Percentiles rank a stretch among this genome's conserved stretches.
Evolutionary conservation across 371 early-diverging fungal species (phyloP).

Genomic region (Edhazardia aedis): DNA sequence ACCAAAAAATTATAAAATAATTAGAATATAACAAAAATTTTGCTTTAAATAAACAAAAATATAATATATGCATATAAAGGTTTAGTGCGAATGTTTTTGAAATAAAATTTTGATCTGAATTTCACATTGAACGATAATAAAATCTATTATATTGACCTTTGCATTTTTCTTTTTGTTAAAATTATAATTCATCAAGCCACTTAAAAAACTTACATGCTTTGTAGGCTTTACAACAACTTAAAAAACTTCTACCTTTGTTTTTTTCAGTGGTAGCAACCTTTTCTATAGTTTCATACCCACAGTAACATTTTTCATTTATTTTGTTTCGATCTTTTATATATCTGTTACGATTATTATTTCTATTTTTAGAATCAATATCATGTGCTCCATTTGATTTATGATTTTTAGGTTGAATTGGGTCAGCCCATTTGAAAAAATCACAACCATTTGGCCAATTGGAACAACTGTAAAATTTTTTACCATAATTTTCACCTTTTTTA

Average conservation of each 20-base stretch:
- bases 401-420: background rate
- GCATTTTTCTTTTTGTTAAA: too few relatives aligned
- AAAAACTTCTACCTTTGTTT: constrained; percentile 39
- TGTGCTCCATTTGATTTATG: constrained; percentile 1
- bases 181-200: constrained; percentile 22
- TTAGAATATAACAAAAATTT: too few relatives aligned
- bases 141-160: too few relatives aligned
- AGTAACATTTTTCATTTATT: constrained; percentile 30
- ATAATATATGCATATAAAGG: too few relatives aligned
- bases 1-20: too few relatives aligned
- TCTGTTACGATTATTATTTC: background rate
- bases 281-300: constrained; percentile 29
- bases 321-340: background rate
- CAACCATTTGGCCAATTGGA: constrained; percentile 35
- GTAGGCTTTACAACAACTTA: constrained; percentile 42
- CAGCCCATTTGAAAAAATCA: constrained; percentile 38
- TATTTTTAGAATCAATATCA: background rate
- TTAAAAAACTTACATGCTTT: constrained; percentile 45
- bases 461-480: constrained; percentile 48
- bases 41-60: too few relatives aligned
- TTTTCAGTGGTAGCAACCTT: constrained; percentile 33
- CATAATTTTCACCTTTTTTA: constrained; percentile 52
- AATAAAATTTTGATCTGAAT: too few relatives aligned
- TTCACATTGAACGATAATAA: too few relatives aligned
- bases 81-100: too few relatives aligned